Evolutionary conservation across 805 yeast genomes (phyloP), one percentile per base, ranked within the genome.

Genomic region (Schwanniomyces vanrijiae): DNA sequence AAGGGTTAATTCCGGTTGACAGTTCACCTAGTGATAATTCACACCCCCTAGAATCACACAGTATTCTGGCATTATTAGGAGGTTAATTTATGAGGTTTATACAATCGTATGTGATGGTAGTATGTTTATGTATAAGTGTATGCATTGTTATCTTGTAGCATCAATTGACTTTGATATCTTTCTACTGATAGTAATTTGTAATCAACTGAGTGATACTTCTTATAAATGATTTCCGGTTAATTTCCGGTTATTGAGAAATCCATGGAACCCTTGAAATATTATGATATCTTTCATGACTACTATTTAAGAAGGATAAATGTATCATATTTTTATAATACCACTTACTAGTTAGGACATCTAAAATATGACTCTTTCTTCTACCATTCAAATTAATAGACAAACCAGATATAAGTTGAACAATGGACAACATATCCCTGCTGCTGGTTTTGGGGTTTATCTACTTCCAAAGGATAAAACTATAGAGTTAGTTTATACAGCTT

Each of bases 391-490:
- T 49, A 66, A 67, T 46, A 62, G 61, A 42, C 51, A 60, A n/a
- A 60, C 66, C 37, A 62, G 53, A 45, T 67, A 77, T 54, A 77
- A 65, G 44, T 68, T 84, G 49, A 77, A 75, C 57, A 81, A 83
- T 45, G 89, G 88, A 1, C 59, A 64, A 29, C 58, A 60, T 8
- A 80, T 84, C 42, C 88, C 89, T 7, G 69, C 72, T 1, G 65
- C 83, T 21, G 88, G 81, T 0, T 67, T 76, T 16, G 88, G 89
- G 1, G 76, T 81, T 4, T 83, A 77, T 63, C 56, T 66, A 24
- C 54, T 81, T 3, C 71, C 81, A 3, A 48, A 57, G 1, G 53
- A 55, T 0, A 66, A 66, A 7, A 71, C 84, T 1, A 48, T 62
- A 3, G 65, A 70, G 0, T 57, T 81, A 22, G 84, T 82, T 0